Evolutionary conservation across 2,329 filamentous ascomycete genomes (phyloP).

Genomic region (Furcasterigmium sp.): DNA sequence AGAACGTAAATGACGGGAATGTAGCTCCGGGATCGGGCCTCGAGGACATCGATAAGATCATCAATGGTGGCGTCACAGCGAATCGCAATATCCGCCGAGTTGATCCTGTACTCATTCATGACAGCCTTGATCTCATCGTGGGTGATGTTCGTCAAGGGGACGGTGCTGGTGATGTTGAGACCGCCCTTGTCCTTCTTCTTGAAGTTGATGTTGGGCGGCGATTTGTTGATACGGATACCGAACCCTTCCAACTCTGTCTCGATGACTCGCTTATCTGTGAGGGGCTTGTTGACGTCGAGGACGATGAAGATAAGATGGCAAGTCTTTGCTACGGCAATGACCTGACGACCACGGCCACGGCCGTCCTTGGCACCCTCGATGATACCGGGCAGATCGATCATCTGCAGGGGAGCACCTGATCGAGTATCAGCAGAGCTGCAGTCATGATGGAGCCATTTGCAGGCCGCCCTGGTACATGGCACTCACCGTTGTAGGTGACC

Average conservation of each 20-base stretch:
- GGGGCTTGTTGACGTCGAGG: constrained; percentile 94
- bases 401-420: constrained; percentile 89
- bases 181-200: constrained; percentile 99
- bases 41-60: constrained; percentile 91
- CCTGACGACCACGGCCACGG: constrained; percentile 93
- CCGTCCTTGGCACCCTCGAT: constrained; percentile 98
- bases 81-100: constrained; percentile 94
- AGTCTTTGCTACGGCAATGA: constrained; percentile 98
- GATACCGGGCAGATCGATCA: constrained; percentile 97
- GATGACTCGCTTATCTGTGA: constrained; percentile 95
- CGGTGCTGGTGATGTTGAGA: constrained; percentile 91
- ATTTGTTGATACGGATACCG: constrained; percentile 95
- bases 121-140: constrained; percentile 97
- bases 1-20: constrained; percentile 98
- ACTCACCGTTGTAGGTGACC: constrained; percentile 79
- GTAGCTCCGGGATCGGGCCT: constrained; percentile 91
- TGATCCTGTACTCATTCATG: constrained; percentile 94
- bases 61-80: constrained; percentile 97
- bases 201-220: constrained; percentile 97
- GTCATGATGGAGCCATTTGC: too few relatives aligned
- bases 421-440: too few relatives aligned
- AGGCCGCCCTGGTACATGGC: too few relatives aligned
- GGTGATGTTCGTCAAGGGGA: constrained; percentile 87
- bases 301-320: constrained; percentile 99
- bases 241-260: constrained; percentile 95